Evolutionary conservation across 1,284 basidiomycete species (phyloP), one percentile per base, ranked within the genome.

Genomic region (Trichosporon asahii): DNA sequence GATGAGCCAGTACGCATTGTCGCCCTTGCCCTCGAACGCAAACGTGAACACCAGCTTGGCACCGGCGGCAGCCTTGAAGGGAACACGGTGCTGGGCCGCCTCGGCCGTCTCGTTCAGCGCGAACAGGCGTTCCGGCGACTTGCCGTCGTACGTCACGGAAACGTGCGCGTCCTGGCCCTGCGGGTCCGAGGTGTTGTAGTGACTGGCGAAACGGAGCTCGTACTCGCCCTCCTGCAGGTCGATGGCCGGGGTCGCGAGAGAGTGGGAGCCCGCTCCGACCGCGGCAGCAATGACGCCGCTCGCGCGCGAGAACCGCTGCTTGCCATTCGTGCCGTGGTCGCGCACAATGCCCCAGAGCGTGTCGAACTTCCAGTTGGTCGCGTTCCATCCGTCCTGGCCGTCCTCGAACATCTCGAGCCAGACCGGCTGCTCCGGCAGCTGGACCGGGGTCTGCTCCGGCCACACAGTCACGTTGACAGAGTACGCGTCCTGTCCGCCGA

Each of bases 161-260:
- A 64, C 63, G 21, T 14, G 21, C 3, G 44, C 67, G 12, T 29
- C 44, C 14, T 49, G 25, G 9, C 49, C 49, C 8, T 8, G 2
- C 9, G 23, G 23, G n/a, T 33, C 44, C 8, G 67, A 35, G 14
- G 29, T 21, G 31, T 64, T 68, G 67, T 64, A 68, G n/a, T 68
- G 67, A n/a, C 44, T 53, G 29, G 61, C 61, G 23, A 68, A 68
- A 21, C 67, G 67, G 9, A 68, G 63, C 67, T 68, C 67, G 33
- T 53, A 55, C 14, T 14, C 21, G 31, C 49, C 23, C 12, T 46
- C 46, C 3, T 15, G 29, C 44, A 68, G 67, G 21, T n/a, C 14
- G 18, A 68, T 12, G 14, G 60, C 14, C 1, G 61, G 67, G 3
- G 67, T 64, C 15, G 8, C 25, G 1, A 68, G 67, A 2, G 67